These are phyloP conservation scores for Kwoniella heveanensis DNA, from an alignment of 768 basidiomycete genomes.

Conservation along the genomic window DNA sequence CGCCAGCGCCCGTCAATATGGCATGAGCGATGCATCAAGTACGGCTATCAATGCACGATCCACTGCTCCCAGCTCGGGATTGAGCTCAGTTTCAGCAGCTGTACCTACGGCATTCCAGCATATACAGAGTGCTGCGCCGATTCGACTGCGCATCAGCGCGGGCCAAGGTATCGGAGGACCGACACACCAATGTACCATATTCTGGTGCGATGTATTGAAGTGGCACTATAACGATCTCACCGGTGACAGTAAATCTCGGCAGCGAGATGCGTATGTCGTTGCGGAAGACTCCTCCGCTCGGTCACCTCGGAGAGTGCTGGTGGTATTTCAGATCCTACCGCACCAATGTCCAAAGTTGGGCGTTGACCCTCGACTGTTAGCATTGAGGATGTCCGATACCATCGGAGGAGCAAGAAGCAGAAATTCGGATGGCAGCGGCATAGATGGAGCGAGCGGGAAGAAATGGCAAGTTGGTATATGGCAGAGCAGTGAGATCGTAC, in stretches of 20 bases:
- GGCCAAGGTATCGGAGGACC: slow-evolving; percentile 3
- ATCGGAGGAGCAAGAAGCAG: background rate
- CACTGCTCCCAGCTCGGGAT: too few relatives aligned
- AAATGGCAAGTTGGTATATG: slow-evolving; percentile 16
- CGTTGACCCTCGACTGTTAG: slow-evolving; percentile 30
- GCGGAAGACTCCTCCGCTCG: too few relatives aligned
- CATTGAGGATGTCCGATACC: slow-evolving; percentile 12
- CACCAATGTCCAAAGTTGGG: slow-evolving; percentile 32
- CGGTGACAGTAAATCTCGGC: background rate
- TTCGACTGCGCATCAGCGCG: slow-evolving; percentile 7
- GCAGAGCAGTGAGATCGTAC: slow-evolving; percentile 27
- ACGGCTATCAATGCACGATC: too few relatives aligned
- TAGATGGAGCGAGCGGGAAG: background rate
- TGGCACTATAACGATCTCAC: background rate
- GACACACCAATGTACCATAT: slow-evolving; percentile 24
- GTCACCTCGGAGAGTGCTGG: slow-evolving; percentile 9
- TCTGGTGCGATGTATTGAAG: slow-evolving; percentile 19
- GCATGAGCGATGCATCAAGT: too few relatives aligned
- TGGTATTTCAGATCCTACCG: slow-evolving; percentile 32
- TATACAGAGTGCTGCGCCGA: slow-evolving; percentile 14
- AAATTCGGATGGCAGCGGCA: too few relatives aligned
- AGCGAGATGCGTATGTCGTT: too few relatives aligned
- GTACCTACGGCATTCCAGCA: slow-evolving; percentile 11
- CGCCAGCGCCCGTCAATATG: background rate
- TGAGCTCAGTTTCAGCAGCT: background rate